A percentile compares a stretch with the other conserved stretches of the same genome.
Evolutionary conservation across 2,329 filamentous ascomycete genomes (phyloP).

Genomic region (Pestalotiopsis sp.): DNA sequence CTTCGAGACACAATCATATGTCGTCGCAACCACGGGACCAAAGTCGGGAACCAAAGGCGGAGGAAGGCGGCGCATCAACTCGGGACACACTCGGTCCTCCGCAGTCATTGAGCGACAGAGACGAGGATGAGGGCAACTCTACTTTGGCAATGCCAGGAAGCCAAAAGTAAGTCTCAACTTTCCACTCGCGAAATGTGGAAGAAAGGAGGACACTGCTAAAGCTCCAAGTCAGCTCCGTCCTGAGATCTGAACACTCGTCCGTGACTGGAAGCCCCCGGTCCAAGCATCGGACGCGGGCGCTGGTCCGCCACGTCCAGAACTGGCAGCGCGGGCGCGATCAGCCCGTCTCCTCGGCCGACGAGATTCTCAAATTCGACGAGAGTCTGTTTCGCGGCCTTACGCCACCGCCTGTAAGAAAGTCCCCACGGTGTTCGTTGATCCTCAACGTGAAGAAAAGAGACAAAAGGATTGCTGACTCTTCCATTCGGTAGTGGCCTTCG

Average conservation of each 20-base stretch:
- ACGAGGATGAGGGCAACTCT: neutral
- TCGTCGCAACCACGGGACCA: neutral
- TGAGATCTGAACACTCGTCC: neutral
- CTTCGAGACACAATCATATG: neutral
- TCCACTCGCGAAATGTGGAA: neutral
- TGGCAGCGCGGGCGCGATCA: constrained; percentile 11
- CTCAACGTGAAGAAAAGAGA: neutral
- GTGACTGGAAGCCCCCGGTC: neutral
- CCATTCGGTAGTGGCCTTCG: constrained; percentile 10
- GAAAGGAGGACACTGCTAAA: neutral
- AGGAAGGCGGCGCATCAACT: neutral
- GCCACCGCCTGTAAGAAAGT: constrained; percentile 14
- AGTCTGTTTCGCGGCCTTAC: constrained; percentile 22
- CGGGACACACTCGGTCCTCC: neutral
- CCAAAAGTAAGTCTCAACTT: neutral
- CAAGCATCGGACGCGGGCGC: constrained; percentile 13
- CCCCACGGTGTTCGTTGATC: neutral
- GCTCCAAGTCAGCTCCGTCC: neutral
- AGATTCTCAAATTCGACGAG: constrained; percentile 16
- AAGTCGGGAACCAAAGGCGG: neutral
- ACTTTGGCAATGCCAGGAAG: neutral
- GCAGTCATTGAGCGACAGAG: neutral
- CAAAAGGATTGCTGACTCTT: neutral
- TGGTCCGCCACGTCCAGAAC: constrained; percentile 13
- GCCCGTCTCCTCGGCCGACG: neutral